Evolutionary conservation across 192 early-diverging fungal genomes (phyloP).

Genomic region (Coemansia sp.): DNA sequence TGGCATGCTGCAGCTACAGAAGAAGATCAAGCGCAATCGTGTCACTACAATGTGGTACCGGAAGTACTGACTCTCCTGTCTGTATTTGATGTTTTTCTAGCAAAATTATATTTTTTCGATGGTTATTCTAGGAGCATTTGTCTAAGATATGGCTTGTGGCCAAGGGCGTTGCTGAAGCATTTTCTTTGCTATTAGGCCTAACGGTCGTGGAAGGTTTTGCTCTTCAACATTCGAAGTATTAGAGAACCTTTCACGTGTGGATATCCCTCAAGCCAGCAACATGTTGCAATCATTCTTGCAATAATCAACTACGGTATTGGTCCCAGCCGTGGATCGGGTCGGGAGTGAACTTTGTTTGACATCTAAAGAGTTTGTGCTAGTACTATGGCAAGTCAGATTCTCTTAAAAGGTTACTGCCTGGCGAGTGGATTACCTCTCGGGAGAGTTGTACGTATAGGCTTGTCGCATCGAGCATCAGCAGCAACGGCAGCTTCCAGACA

Average conservation of each 20-base stretch:
- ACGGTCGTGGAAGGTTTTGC: too few species aligned
- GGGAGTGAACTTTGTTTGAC: background rate
- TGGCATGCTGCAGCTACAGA: slow-evolving; percentile 96
- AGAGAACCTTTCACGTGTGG: background rate
- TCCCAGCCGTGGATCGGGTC: background rate
- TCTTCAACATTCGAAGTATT: too few species aligned
- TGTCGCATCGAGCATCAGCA: background rate
- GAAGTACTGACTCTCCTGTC: slow-evolving; percentile 56
- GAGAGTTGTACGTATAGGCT: background rate
- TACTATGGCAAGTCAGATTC: background rate
- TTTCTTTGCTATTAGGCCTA: too few species aligned
- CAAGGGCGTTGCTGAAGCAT: too few species aligned
- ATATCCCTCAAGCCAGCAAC: background rate
- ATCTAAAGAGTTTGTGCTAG: background rate
- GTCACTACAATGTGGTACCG: slow-evolving; percentile 77
- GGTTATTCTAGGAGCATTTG: background rate
- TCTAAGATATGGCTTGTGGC: background rate
- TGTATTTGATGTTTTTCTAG: slow-evolving; percentile 1
- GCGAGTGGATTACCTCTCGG: background rate
- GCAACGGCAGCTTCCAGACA: background rate
- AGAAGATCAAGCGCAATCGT: slow-evolving; percentile 90
- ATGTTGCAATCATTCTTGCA: background rate
- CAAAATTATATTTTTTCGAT: background rate
- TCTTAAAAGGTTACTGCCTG: background rate
- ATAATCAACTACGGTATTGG: background rate